A percentile compares a stretch with the other conserved stretches of the same genome.
These are phyloP conservation scores for Rutstroemia sp. DNA, from an alignment of 2,329 filamentous ascomycete genomes.

Conservation along the genomic window DNA sequence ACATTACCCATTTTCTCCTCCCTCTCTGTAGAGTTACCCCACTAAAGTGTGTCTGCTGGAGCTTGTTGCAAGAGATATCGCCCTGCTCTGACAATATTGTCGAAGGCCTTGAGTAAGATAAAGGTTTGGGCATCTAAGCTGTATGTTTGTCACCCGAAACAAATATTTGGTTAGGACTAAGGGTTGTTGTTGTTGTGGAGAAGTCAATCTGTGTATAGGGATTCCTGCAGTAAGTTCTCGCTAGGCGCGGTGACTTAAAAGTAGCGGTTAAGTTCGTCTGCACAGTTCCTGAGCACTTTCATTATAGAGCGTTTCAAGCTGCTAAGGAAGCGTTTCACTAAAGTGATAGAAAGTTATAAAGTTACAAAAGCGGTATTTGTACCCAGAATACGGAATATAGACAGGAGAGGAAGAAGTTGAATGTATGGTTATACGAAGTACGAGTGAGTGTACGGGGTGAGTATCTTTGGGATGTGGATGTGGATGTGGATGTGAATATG, in stretches of 20 bases:
- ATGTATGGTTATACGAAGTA: too few relatives aligned
- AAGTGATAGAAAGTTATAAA: too few relatives aligned
- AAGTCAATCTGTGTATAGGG: not conserved
- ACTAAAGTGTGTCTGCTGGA: conserved; percentile 17
- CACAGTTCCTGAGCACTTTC: not conserved
- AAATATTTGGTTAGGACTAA: not conserved
- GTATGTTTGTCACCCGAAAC: conserved; percentile 3
- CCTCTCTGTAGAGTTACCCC: conserved; percentile 22
- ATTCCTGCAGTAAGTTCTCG: conserved; percentile 6
- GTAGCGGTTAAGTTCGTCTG: not conserved
- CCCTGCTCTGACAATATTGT: conserved; percentile 18
- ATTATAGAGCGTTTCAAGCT: not conserved
- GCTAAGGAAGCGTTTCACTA: too few relatives aligned
- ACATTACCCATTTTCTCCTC: conserved; percentile 75
- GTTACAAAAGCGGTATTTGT: too few relatives aligned
- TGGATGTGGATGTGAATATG: not conserved
- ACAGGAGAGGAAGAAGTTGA: too few relatives aligned
- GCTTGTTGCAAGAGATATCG: conserved; percentile 6
- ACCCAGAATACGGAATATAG: too few relatives aligned
- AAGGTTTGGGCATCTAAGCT: conserved; percentile 25
- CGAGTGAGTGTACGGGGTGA: too few relatives aligned
- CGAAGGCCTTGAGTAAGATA: conserved; percentile 18
- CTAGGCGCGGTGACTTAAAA: conserved; percentile 3
- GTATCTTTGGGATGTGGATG: not conserved
- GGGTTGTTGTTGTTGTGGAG: not conserved